Evolutionary conservation across 2,329 filamentous ascomycete species (phyloP), one percentile per base, ranked within the genome.

Genomic region (Tolypocladium tropicale): DNA sequence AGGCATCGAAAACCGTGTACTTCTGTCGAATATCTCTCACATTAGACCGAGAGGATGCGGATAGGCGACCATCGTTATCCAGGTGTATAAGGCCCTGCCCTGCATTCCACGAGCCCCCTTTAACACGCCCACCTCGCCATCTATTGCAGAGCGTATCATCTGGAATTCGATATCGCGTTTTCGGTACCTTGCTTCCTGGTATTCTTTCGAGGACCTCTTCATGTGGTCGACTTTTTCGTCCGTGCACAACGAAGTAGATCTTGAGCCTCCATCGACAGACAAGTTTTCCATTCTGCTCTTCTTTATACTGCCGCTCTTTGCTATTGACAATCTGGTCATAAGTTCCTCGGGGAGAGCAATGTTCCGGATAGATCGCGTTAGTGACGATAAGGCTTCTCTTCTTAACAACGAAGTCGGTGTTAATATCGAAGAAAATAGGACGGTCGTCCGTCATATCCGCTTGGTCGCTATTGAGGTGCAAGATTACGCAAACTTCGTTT

Each of bases 1-100:
- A 94, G 0, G 80, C 77, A 64, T 94, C 90, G 1, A 82, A 86
- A 28, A 86, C 81, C 0, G 83, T 88, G 58, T 89, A 89, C 41
- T 73, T 74, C 50, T 81, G 78, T 0, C 68, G 68, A 0, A 55
- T 56, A 0, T 23, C 5, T 56, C 63, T 56, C 5, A 9, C 10
- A 18, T 10, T 6, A 9, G 21, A 18, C 18, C 3, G n/a, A n/a
- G 25, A 16, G 32, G 46, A n/a, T 18, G 28, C 28, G 6, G 46
- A 49, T 4, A 4, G 4, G 18, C 16, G 34, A 36, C 43, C 11
- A 4, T 3, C 7, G 7, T 37, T 14, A 16, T 48, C 54, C 34
- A 54, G 18, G 39, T 56, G 51, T 9, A 57, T 34, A 6, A 25
- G 28, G n/a, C 18, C 6, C 39, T 51, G 34, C 3, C 16, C 32